Conservation (phyloP, 345 rosid genomes). For the Mallotus nudiflorus region DNA sequence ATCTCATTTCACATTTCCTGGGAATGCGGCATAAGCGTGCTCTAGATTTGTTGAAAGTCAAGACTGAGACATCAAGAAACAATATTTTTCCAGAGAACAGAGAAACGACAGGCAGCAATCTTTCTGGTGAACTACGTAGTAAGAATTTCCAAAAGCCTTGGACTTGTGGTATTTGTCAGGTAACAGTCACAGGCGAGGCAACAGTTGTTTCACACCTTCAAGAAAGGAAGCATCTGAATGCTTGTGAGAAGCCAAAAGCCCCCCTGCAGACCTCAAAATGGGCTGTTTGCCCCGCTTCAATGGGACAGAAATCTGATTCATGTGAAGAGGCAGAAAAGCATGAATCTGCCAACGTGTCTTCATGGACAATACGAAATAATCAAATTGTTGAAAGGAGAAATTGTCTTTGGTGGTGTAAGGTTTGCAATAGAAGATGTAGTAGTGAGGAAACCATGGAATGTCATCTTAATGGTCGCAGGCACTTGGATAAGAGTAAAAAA, state of each 20-base stretch:
- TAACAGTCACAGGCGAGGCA: neutral
- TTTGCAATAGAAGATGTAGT: conserved; percentile 10
- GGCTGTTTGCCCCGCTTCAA: neutral
- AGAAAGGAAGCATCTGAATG: too few relatives aligned
- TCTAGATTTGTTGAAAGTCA: too few relatives aligned
- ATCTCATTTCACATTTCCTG: neutral
- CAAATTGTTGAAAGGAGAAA: neutral
- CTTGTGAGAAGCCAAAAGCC: neutral
- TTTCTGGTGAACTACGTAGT: too few relatives aligned
- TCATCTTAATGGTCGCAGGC: conserved; percentile 4
- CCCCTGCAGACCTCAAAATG: neutral
- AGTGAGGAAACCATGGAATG: neutral
- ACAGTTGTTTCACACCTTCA: too few relatives aligned
- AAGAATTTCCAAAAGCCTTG: too few relatives aligned
- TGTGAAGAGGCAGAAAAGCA: neutral
- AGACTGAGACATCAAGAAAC: too few relatives aligned
- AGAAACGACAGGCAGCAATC: too few relatives aligned
- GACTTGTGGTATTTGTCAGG: too few relatives aligned
- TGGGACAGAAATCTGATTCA: neutral
- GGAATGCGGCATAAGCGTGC: neutral
- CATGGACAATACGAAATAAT: too few relatives aligned
- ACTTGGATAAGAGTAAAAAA: neutral
- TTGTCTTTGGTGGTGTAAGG: conserved; percentile 7
- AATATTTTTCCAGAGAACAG: too few relatives aligned
- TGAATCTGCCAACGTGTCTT: too few relatives aligned